Base-by-base conservation (phyloP, 2,329 filamentous ascomycete genomes). In the Verticillium isaacii region DNA sequence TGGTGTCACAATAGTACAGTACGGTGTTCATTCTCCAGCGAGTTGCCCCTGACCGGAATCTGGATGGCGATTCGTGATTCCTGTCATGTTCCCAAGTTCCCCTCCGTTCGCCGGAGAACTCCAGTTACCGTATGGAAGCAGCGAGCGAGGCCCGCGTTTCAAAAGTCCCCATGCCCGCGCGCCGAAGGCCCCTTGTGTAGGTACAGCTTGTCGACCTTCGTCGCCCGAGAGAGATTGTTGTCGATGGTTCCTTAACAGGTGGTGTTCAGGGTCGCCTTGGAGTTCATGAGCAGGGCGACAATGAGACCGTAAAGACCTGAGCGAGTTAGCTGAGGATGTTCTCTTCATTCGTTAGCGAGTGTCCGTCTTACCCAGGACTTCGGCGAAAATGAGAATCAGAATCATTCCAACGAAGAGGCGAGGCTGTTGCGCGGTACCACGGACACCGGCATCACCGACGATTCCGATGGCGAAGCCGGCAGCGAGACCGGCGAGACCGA, bases 201-300 rank as follows among this genome's bases (percentile, higher is more conserved):
- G 64, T 72, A 70, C 66, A 69, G 68, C 64, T 78, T 79, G 76
- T 73, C 76, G 67, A 70, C 71, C 71, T 70, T 68, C 65, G 63
- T 66, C 65, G 64, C 66, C 62, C 59, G 60, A 61, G 63, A 32
- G 54, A 52, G 61, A 59, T 64, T 50, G 57, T 62, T 60, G 54
- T 62, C 55, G 65, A 68, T 69, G 68, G 50, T 60, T 59, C 64
- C 60, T 66, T 86, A 87, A 79, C 90, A 93, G 64, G 68, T 75
- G 69, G 83, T 84, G 71, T 88, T 85, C 69, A 87, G 79, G 64
- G 79, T 80, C 45, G 90, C 91, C 84, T 95, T 96, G 63, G 95
- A 96, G 91, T 98, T 99, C 96, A 99, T 99, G 75, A 99, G 89
- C 74, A 99, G 90, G 67, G 95, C 95, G 69, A 99, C 95, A 77